These are phyloP conservation scores for Aspergillus chevalieri DNA, from an alignment of 2,329 filamentous ascomycete genomes.

Conservation along the genomic window DNA sequence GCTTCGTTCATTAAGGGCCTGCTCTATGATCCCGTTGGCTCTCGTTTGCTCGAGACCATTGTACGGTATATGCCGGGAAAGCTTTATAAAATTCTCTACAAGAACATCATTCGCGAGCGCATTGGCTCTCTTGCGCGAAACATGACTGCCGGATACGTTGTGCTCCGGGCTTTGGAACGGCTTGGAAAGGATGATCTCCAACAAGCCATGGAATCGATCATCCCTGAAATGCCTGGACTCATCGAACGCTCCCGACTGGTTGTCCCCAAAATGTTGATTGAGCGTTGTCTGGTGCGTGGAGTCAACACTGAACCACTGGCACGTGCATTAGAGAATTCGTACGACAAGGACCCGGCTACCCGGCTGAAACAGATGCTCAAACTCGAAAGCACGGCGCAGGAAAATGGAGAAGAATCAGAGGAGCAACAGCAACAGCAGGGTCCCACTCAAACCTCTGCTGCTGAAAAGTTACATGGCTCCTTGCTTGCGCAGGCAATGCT, in stretches of 20 bases:
- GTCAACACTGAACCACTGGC: constrained; percentile 53
- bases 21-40: constrained; percentile 85
- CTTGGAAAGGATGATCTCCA: constrained; percentile 80
- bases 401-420: constrained; percentile 44
- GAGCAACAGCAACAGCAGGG: constrained; percentile 1
- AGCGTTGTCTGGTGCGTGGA: constrained; percentile 67
- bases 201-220: constrained; percentile 63
- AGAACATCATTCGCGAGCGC: constrained; percentile 69
- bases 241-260: constrained; percentile 70
- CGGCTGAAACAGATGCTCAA: constrained; percentile 57
- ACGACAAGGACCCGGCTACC: constrained; percentile 45
- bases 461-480: constrained; percentile 68
- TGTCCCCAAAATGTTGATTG: constrained; percentile 74
- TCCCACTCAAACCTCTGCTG: constrained; percentile 26
- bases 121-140: constrained; percentile 79
- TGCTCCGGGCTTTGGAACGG: constrained; percentile 73
- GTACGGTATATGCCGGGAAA: constrained; percentile 76
- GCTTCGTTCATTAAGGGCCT: constrained; percentile 78
- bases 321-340: constrained; percentile 52
- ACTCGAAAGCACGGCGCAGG: constrained; percentile 45
- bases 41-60: constrained; percentile 80
- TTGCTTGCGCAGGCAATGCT: constrained; percentile 77
- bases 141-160: constrained; percentile 82
- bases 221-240: constrained; percentile 66
- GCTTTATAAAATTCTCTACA: constrained; percentile 82